Conservation (phyloP, 192 early-diverging fungal genomes). For the Chytriomyces sp. region DNA sequence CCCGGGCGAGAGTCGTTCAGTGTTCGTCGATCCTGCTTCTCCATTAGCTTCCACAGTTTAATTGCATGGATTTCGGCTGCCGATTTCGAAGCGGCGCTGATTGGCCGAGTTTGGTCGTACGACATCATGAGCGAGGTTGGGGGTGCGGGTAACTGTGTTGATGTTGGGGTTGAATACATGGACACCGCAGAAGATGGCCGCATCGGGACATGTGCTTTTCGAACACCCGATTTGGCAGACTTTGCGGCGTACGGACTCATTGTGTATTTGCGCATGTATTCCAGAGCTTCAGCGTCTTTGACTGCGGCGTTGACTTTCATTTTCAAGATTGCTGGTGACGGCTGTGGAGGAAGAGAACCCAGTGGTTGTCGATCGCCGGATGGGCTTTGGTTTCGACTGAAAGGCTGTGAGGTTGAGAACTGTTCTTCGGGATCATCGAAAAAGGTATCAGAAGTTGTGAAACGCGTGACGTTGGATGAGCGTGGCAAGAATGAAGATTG, state of each 20-base stretch:
- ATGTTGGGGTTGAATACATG: background rate
- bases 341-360: background rate
- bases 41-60: slow-evolving; percentile 19
- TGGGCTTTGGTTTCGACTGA: background rate
- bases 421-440: background rate
- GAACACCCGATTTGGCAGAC: slow-evolving; percentile 23
- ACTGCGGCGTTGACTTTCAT: slow-evolving; percentile 37
- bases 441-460: slow-evolving; percentile 12
- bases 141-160: slow-evolving; percentile 17
- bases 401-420: background rate
- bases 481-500: background rate
- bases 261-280: slow-evolving; percentile 38
- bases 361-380: background rate
- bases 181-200: background rate
- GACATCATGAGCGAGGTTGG: slow-evolving; percentile 24
- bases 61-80: slow-evolving; percentile 16
- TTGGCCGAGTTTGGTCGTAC: slow-evolving; percentile 5
- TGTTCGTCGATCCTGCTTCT: background rate
- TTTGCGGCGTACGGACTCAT: slow-evolving; percentile 21
- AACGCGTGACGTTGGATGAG: background rate
- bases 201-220: background rate
- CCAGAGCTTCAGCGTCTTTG: slow-evolving; percentile 35
- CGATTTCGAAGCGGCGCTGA: background rate
- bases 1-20: slow-evolving; percentile 3
- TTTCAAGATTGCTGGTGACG: slow-evolving; percentile 37